Conservation (phyloP, 352 stramenopile genomes). For the Phytophthora capsici region DNA sequence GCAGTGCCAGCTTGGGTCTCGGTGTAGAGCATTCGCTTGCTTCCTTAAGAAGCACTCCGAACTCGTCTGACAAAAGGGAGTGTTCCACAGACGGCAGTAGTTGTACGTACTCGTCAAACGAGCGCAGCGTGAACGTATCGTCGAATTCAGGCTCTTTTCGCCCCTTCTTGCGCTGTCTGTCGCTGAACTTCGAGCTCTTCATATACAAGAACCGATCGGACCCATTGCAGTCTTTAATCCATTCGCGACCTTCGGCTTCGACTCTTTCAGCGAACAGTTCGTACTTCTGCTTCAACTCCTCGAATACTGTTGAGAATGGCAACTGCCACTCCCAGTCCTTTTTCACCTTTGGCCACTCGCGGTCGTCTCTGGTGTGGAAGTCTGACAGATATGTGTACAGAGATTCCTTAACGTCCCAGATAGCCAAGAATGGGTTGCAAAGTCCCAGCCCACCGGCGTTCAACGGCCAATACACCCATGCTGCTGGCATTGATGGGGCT, state of each 20-base stretch:
- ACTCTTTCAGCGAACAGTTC: constrained; percentile 38
- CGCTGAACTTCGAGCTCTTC: constrained; percentile 33
- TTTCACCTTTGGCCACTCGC: constrained; percentile 41
- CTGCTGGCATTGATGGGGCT: constrained; percentile 30
- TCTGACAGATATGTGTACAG: constrained; percentile 34
- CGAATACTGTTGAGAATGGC: constrained; percentile 41
- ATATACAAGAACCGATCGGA: constrained; percentile 31
- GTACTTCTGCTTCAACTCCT: constrained; percentile 33
- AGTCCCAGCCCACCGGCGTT: constrained; percentile 49
- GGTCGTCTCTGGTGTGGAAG: constrained; percentile 28
- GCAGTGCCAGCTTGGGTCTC: constrained; percentile 6
- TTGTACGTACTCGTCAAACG: constrained; percentile 39
- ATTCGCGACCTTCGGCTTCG: constrained; percentile 26
- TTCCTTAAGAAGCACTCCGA: constrained; percentile 24
- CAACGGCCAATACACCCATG: constrained; percentile 51
- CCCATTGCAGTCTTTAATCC: constrained; percentile 10
- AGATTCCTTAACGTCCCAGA: constrained; percentile 38
- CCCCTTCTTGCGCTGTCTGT: constrained; percentile 30
- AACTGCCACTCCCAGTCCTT: constrained; percentile 46
- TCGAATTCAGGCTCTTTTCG: constrained; percentile 27
- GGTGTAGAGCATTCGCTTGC: constrained; percentile 12
- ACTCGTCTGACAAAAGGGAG: constrained; percentile 21
- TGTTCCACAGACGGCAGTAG: constrained; percentile 16
- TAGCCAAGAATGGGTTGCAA: constrained; percentile 49
- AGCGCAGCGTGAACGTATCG: constrained; percentile 33